Evolutionary conservation across 192 early-diverging fungal species (phyloP).

Genomic region (Podila clonocystis): DNA sequence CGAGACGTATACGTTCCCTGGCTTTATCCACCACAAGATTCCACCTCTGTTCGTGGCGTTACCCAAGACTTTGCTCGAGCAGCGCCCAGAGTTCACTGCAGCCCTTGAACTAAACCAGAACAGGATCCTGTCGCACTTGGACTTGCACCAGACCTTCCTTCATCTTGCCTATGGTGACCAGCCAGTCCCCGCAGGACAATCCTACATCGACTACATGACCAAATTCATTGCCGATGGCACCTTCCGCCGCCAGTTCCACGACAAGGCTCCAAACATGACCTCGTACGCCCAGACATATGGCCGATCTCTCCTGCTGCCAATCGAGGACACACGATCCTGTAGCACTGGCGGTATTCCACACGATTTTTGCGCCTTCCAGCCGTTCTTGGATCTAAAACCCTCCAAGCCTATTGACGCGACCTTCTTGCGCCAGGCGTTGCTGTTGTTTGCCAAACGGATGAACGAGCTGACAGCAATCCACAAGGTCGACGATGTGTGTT

Average conservation of each 20-base stretch:
- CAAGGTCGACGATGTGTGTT: constrained; percentile 35
- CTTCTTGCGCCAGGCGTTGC: constrained; percentile 20
- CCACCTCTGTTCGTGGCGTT: constrained; percentile 43
- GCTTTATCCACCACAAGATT: constrained; percentile 51
- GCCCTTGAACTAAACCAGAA: constrained; percentile 30
- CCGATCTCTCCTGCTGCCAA: constrained; percentile 27
- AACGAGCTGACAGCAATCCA: constrained; percentile 17
- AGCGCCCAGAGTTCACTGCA: constrained; percentile 15
- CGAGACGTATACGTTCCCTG: constrained; percentile 44
- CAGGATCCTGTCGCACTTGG: constrained; percentile 38
- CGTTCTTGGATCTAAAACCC: constrained; percentile 32
- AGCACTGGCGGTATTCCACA: constrained; percentile 25
- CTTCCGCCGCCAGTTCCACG: constrained; percentile 32
- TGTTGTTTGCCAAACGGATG: constrained; percentile 30
- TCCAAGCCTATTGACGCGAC: constrained; percentile 16
- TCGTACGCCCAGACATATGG: constrained; percentile 46
- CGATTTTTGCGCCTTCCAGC: constrained; percentile 51
- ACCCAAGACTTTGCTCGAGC: constrained; percentile 20
- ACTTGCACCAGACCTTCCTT: constrained; percentile 45
- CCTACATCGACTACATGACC: constrained; percentile 19
- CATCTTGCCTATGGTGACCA: constrained; percentile 47
- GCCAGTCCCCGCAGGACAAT: background rate
- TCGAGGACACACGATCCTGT: constrained; percentile 26
- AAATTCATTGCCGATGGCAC: constrained; percentile 36
- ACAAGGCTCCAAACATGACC: constrained; percentile 20